Evolutionary conservation across 176 grass and related monocot genomes (phyloP), one percentile per base, ranked within the genome.

Genomic region (Dendrocalamus sinicus): DNA sequence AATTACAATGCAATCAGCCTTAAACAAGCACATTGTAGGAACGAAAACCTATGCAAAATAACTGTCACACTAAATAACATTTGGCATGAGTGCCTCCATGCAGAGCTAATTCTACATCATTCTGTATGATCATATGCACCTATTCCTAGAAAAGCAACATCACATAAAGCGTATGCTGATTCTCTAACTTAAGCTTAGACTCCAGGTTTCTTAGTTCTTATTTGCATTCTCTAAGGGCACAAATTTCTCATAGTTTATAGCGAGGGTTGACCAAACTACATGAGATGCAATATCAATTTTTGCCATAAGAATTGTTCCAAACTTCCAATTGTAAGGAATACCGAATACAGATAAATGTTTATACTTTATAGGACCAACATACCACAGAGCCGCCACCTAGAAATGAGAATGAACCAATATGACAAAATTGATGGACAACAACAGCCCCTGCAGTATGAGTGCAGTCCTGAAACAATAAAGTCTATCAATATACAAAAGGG

Each of bases 341-440:
- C 41, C 26, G 17, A 74, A 84, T 45, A 52, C 37, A 76, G 22
- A 86, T n/a, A 22, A 70, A 51, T 55, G 28, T n/a, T 77, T 79
- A 61, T 72, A 28, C 63, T 32, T 73, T 76, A 60, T 59, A 14
- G 16, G 19, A 20, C 30, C 7, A 86, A 88, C 83, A 50, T 94
- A 98, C 93, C 81, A 81, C 88, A 79, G 91, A 94, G 52, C 96
- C 93, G 57, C 96, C 96, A 51, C 96, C 93, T 63, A 95, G 85
- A 90, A 95, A 98, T 76, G 93, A 94, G 70, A 89, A 89, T 63
- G 93, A 92, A 67, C 96, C 96, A 82, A 98, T 91, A 40, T 91
- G 93, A 84, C 96, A 95, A 89, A 94, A 98, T 72, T 98, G 96
- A 85, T 98, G 96, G 74, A 98, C 93, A 87, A 84, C 88, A 57